Base-by-base conservation (phyloP, 1,139 yeast species). In the Suhomyces kunorum region DNA sequence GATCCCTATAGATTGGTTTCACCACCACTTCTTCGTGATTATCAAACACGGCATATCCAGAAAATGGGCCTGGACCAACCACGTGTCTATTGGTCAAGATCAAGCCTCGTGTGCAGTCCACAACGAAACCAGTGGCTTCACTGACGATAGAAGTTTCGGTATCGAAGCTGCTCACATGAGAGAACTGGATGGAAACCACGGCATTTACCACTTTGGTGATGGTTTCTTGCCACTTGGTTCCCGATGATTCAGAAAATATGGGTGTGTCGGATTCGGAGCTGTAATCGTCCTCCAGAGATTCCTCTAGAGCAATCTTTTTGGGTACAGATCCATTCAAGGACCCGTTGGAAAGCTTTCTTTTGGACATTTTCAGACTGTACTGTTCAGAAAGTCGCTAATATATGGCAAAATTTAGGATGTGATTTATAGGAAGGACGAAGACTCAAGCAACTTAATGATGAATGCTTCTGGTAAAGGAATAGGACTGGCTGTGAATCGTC, bases 61-160 rank as follows among this genome's bases (percentile, higher is more conserved):
- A 77, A 58, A 90, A 88, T 2, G 96, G 96, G 8, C 97, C 96
- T 0, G 96, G 89, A 1, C 96, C 96, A 30, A 89, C 96, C 33
- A 89, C 97, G 58, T 89, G 97, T 59, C 96, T 78, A 64, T 90
- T 90, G 11, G 97, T 90, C 58, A 90, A 72, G 44, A 90, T 88
- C 47, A 88, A 76, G 8, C 98, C 98, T 30, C 79, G 63, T 41
- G 75, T 70, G 3, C 90, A 74, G 60, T 90, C 97, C 9, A 90
- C 97, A n/a, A 90, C 88, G 60, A 90, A 89, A 6, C 97, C 98
- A 1, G 96, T 87, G 13, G 97, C 97, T 59, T 89, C 95, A 46
- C 94, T 83, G 15, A 85, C 89, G 28, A 84, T 64, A 1, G 95
- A 82, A 2, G 81, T 65, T 53, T 90, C 98, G 27, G 95, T 84